These are phyloP conservation scores for Pythium aphanidermatum DNA, from an alignment of 352 stramenopile genomes.

Conservation along the genomic window DNA sequence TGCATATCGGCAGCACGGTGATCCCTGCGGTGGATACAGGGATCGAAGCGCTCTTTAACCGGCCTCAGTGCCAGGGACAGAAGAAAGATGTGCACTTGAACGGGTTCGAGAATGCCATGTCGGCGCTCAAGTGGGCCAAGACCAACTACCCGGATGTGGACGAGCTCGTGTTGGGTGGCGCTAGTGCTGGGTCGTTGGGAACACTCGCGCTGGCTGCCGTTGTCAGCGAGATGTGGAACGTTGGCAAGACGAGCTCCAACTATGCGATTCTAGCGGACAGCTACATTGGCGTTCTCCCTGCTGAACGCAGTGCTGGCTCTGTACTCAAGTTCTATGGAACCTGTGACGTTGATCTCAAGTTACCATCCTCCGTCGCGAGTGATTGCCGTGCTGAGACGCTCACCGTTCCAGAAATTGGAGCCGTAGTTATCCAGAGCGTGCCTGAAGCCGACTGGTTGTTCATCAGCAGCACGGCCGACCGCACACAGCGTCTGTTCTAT, in stretches of 20 bases:
- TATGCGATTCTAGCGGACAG: conserved; percentile 57
- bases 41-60: conserved; percentile 34
- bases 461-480: conserved; percentile 48
- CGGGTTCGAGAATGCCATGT: conserved; percentile 58
- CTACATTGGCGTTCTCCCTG: conserved; percentile 57
- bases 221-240: conserved; percentile 50
- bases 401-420: conserved; percentile 43
- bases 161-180: conserved; percentile 49
- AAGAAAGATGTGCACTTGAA: conserved; percentile 49
- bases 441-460: conserved; percentile 48
- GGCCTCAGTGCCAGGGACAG: conserved; percentile 33
- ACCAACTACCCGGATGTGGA: conserved; percentile 56
- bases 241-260: conserved; percentile 42
- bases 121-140: conserved; percentile 51
- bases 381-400: conserved; percentile 39
- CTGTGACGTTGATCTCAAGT: conserved; percentile 40
- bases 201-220: conserved; percentile 38
- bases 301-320: conserved; percentile 33
- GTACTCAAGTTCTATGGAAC: conserved; percentile 57
- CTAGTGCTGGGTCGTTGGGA: conserved; percentile 46
- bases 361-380: conserved; percentile 26
- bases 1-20: conserved; percentile 47
- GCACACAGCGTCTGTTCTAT: conserved; percentile 58
- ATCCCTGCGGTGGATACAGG: conserved; percentile 22
- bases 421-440: conserved; percentile 41